These are phyloP conservation scores for Pseudofabraea citricarpa DNA, from an alignment of 2,329 filamentous ascomycete genomes.

Conservation along the genomic window DNA sequence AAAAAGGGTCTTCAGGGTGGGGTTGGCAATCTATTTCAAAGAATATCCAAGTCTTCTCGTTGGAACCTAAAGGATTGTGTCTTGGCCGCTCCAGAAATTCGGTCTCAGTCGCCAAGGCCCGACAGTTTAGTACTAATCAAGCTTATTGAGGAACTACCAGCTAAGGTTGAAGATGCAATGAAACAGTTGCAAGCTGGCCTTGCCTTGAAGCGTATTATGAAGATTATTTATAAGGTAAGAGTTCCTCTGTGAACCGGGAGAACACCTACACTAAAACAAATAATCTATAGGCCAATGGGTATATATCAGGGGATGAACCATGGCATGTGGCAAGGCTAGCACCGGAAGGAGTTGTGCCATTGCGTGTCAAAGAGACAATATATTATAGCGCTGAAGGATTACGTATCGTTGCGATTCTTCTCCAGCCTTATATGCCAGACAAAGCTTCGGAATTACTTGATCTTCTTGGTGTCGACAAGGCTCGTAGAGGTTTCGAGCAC, in stretches of 20 bases:
- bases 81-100: slow-evolving; percentile 16
- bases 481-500: slow-evolving; percentile 57
- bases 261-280: too few species aligned
- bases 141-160: slow-evolving; percentile 35
- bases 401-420: slow-evolving; percentile 73
- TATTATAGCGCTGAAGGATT: slow-evolving; percentile 72
- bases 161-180: slow-evolving; percentile 51
- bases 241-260: too few species aligned
- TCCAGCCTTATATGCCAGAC: slow-evolving; percentile 86
- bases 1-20: slow-evolving; percentile 72
- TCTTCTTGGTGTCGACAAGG: slow-evolving; percentile 64
- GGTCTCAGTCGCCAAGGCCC: neutral
- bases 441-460: slow-evolving; percentile 72
- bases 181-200: slow-evolving; percentile 55
- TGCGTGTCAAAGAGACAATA: slow-evolving; percentile 50
- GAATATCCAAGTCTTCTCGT: slow-evolving; percentile 61
- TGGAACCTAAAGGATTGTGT: slow-evolving; percentile 61
- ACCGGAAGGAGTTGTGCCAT: neutral
- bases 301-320: slow-evolving; percentile 59
- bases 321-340: slow-evolving; percentile 53
- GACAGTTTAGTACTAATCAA: slow-evolving; percentile 30
- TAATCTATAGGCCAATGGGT: slow-evolving; percentile 60
- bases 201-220: slow-evolving; percentile 62
- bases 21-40: slow-evolving; percentile 74
- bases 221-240: slow-evolving; percentile 53